Evolutionary conservation across 352 stramenopile species (phyloP).

Genomic region (Globisporangium orthogonon): DNA sequence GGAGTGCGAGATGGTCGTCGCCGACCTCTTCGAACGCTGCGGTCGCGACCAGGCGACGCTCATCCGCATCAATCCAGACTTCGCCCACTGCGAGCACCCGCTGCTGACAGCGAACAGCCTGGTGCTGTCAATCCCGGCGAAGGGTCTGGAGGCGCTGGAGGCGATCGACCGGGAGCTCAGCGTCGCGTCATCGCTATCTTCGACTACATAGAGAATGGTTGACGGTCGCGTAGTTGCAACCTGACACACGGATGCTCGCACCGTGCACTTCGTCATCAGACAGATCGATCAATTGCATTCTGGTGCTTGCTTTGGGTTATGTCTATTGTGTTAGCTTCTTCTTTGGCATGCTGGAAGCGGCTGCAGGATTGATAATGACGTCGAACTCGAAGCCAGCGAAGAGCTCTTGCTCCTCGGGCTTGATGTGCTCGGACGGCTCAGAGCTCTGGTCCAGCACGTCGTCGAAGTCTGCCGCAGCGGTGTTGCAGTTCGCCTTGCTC

Average conservation of each 20-base stretch:
- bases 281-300: background rate
- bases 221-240: no score
- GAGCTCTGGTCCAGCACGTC: slow-evolving; percentile 50
- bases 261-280: background rate
- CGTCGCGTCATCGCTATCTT: background rate
- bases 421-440: slow-evolving; percentile 19
- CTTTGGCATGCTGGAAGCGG: background rate
- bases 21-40: slow-evolving; percentile 57
- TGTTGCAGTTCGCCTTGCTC: slow-evolving; percentile 59
- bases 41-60: slow-evolving; percentile 41
- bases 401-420: slow-evolving; percentile 34
- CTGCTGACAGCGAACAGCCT: slow-evolving; percentile 33
- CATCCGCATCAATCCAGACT: slow-evolving; percentile 75
- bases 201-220: background rate
- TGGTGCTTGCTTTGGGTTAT: background rate
- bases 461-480: slow-evolving; percentile 53
- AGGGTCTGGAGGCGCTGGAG: slow-evolving; percentile 46
- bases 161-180: slow-evolving; percentile 22
- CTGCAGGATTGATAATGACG: slow-evolving; percentile 10
- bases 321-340: background rate
- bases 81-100: slow-evolving; percentile 43
- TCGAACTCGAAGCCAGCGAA: slow-evolving; percentile 64
- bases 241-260: no score
- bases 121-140: slow-evolving; percentile 43
- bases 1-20: slow-evolving; percentile 78